Evolutionary conservation across 2,329 filamentous ascomycete genomes (phyloP), one percentile per base, ranked within the genome.

Genomic region (Thelonectria discophora): DNA sequence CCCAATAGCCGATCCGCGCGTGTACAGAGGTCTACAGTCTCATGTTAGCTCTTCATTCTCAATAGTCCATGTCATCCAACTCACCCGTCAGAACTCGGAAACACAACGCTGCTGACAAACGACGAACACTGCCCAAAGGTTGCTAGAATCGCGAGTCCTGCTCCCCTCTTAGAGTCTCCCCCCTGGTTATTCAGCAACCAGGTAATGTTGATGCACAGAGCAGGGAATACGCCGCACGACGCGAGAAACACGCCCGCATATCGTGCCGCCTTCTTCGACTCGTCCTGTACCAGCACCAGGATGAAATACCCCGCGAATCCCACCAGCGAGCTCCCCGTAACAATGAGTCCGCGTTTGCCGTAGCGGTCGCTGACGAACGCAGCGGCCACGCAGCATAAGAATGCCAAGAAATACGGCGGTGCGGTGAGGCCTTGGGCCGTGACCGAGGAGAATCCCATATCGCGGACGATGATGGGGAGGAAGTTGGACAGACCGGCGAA

Each of bases 401-500:
- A 69, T 0, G 64, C 57, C 0, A 62, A 47, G 1, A 61, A 58
- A 5, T 69, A 69, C 0, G 47, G 63, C 0, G 64, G 66, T 0
- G 64, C 64, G 0, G 64, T 65, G 0, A 69, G 52, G 0, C 66
- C 64, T 4, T 69, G 66, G 0, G 66, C 64, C 0, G 52, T 59
- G 1, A 69, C 54, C 6, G 34, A 37, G 5, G 53, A 56, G 0
- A 69, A 69, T 0, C 66, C 66, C 10, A 69, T 50, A 0, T 24
- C 37, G 3, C 60, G 43, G 0, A 69, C 57, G 2, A 69, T 69
- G 0, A 66, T 67, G 0, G 66, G 66, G 0, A 69, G 59, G 2
- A 69, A 69, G 5, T 69, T 69, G 3, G 66, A 58, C 0, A 69
- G 21, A 7, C 58, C 62, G 0, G 66, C 66, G 3, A 69, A 69